Conservation (phyloP, 2,329 filamentous ascomycete genomes). For the Aspergillus costaricaensis region DNA sequence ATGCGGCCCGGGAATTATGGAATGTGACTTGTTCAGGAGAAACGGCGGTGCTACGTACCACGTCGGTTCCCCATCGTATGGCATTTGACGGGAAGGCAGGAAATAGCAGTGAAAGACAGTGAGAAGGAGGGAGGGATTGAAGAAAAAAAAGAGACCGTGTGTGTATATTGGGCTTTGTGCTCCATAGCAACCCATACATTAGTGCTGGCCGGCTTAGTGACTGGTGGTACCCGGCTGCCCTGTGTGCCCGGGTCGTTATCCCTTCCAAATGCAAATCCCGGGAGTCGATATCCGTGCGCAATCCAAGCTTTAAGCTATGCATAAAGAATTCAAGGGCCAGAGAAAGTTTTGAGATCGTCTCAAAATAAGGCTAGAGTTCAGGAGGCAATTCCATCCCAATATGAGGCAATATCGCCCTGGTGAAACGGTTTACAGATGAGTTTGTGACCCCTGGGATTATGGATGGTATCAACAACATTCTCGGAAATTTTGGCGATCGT, state of each 20-base stretch:
- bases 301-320: slow-evolving; percentile 20
- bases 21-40: slow-evolving; percentile 23
- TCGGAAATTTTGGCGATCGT: background rate
- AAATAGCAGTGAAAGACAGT: background rate
- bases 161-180: too few relatives aligned
- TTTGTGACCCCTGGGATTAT: background rate
- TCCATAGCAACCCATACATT: too few relatives aligned
- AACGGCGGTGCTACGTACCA: slow-evolving; percentile 2
- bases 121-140: background rate
- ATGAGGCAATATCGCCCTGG: background rate
- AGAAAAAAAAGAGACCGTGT: background rate
- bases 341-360: slow-evolving; percentile 1
- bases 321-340: slow-evolving; percentile 12
- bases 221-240: too few relatives aligned
- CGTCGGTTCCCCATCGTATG: background rate
- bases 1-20: slow-evolving; percentile 19
- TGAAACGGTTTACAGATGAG: background rate
- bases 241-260: background rate
- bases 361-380: slow-evolving; percentile 13
- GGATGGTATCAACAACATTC: background rate
- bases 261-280: slow-evolving; percentile 8
- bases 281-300: slow-evolving; percentile 23
- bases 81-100: background rate
- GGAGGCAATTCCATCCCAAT: background rate
- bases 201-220: too few relatives aligned